A percentile compares a stretch with the other conserved stretches of the same genome.
Evolutionary conservation across 345 rosid species (phyloP).

Genomic region (Aegle marmelos): DNA sequence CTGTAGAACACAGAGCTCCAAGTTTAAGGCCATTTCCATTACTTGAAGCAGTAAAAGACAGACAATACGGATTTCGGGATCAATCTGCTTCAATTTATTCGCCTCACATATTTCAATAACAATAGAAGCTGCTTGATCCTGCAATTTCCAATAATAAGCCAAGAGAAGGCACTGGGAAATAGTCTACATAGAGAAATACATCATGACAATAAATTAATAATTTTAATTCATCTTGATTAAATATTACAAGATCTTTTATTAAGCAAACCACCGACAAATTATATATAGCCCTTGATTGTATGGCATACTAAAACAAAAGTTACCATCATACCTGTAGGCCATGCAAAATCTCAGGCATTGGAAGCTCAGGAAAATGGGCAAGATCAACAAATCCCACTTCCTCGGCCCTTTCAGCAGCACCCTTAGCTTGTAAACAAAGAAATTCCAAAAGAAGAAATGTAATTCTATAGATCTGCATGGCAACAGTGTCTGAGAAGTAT

Average conservation of each 20-base stretch:
- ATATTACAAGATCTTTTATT: not conserved
- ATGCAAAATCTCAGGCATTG: constrained; percentile 91
- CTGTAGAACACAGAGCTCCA: constrained; percentile 76
- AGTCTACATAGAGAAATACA: not conserved
- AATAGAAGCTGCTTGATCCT: constrained; percentile 77
- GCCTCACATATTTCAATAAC: constrained; percentile 55
- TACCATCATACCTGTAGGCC: constrained; percentile 68
- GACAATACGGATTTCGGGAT: constrained; percentile 41
- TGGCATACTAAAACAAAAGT: not conserved
- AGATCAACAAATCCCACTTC: constrained; percentile 85
- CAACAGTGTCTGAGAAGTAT: constrained; percentile 70
- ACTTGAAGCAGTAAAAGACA: constrained; percentile 61
- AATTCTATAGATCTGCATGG: constrained; percentile 73
- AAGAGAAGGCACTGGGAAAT: constrained; percentile 1
- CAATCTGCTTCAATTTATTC: constrained; percentile 39
- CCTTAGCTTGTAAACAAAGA: constrained; percentile 81
- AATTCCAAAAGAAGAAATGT: constrained; percentile 71
- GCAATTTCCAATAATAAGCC: constrained; percentile 21
- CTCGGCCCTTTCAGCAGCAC: constrained; percentile 80
- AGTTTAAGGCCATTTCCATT: constrained; percentile 73
- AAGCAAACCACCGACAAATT: not conserved
- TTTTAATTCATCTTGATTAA: not conserved
- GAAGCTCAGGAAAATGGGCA: constrained; percentile 89
- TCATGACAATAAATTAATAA: not conserved
- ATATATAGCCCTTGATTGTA: not conserved